These are phyloP conservation scores for Allantophomopsis cytisporea DNA, from an alignment of 2,329 filamentous ascomycete genomes.

Conservation along the genomic window DNA sequence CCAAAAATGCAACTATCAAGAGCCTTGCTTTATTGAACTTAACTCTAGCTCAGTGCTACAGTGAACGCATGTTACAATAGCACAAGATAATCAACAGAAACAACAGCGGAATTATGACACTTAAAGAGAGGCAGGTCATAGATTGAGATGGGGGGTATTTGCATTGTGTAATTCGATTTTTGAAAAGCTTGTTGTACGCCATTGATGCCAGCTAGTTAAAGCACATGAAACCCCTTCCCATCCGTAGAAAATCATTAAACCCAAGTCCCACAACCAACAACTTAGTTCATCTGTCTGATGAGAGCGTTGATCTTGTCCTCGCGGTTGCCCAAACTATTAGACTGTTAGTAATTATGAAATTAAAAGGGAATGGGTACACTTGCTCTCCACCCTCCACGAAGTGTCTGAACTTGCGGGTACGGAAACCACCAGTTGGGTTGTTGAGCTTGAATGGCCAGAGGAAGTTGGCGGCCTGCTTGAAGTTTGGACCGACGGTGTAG, in stretches of 20 bases:
- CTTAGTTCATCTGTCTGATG: conserved; percentile 97
- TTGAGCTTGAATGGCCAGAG: conserved; percentile 99
- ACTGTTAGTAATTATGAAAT: too few relatives aligned
- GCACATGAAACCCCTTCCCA: not conserved
- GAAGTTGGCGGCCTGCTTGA: conserved; percentile 99
- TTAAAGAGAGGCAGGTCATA: too few relatives aligned
- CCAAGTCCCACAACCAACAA: not conserved
- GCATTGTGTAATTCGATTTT: too few relatives aligned
- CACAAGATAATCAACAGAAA: too few relatives aligned
- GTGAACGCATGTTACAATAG: too few relatives aligned
- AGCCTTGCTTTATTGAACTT: too few relatives aligned
- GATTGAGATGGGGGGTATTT: too few relatives aligned
- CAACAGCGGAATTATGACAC: too few relatives aligned
- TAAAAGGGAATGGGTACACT: too few relatives aligned
- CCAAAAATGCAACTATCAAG: too few relatives aligned
- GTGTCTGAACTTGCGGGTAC: conserved; percentile 95
- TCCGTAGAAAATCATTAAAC: not conserved
- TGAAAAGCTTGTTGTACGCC: not conserved
- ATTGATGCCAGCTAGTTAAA: conserved; percentile 1
- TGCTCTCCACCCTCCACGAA: conserved; percentile 92
- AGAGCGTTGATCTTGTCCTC: conserved; percentile 96
- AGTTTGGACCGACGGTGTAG: conserved; percentile 96
- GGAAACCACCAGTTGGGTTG: conserved; percentile 97
- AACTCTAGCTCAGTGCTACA: too few relatives aligned
- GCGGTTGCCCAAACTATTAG: conserved; percentile 64